These are phyloP conservation scores for Heterobasidion irregulare DNA, from an alignment of 1,284 basidiomycete genomes.

Conservation along the genomic window DNA sequence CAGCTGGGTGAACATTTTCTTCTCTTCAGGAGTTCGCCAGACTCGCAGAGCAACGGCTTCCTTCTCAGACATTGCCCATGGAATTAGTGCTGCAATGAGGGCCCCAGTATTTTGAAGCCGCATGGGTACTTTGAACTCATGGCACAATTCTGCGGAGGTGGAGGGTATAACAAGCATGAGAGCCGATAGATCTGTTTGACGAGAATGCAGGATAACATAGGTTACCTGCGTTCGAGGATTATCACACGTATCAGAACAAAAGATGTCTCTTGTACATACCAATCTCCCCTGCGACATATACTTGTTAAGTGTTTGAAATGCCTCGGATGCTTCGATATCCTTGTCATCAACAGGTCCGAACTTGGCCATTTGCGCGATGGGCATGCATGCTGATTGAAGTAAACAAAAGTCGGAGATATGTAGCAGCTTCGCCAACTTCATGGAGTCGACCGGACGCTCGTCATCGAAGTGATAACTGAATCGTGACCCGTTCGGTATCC, in stretches of 20 bases:
- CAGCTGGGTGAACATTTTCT: not conserved
- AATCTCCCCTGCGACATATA: slow-evolving; percentile 35
- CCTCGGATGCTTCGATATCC: slow-evolving; percentile 22
- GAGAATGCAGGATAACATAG: slow-evolving; percentile 29
- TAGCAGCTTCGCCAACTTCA: slow-evolving; percentile 41
- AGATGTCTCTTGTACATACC: slow-evolving; percentile 14
- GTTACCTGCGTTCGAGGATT: slow-evolving; percentile 33
- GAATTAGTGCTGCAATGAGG: slow-evolving; percentile 37
- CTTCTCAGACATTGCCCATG: slow-evolving; percentile 30
- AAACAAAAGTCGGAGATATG: slow-evolving; percentile 33
- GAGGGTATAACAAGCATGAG: slow-evolving; percentile 32
- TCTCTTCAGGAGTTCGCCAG: slow-evolving; percentile 3
- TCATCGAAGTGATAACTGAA: slow-evolving; percentile 32
- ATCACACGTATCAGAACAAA: slow-evolving; percentile 5
- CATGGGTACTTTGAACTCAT: slow-evolving; percentile 18
- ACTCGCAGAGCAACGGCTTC: slow-evolving; percentile 15
- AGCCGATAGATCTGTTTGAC: slow-evolving; percentile 21
- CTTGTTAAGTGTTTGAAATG: slow-evolving; percentile 31
- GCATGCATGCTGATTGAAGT: slow-evolving; percentile 39
- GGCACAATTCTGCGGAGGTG: slow-evolving; percentile 15
- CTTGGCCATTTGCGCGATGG: slow-evolving; percentile 41
- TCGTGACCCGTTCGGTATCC: slow-evolving; percentile 31
- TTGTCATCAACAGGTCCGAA: slow-evolving; percentile 29
- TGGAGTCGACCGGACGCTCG: slow-evolving; percentile 24
- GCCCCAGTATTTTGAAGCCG: slow-evolving; percentile 15